phyloP scores from a whole-genome alignment of 148 eudicot species.

The Oxyria digyna region DNA sequence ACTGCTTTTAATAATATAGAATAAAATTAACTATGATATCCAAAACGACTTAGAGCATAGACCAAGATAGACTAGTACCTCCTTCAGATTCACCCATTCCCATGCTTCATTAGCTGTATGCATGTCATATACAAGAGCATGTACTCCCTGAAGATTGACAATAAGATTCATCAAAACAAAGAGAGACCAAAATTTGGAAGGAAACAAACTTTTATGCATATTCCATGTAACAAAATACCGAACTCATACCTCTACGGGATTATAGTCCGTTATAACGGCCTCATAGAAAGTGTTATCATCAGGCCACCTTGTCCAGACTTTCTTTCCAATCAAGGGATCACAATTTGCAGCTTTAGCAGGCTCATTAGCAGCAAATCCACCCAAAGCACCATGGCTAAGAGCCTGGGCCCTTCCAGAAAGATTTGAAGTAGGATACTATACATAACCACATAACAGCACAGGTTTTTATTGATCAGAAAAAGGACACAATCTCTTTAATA shows the following conservation, averaged over 20 bases:
- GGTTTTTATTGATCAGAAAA: background rate
- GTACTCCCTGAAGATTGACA: constrained; percentile 31
- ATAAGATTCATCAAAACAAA: background rate
- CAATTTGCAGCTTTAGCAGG: constrained; percentile 27
- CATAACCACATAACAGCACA: constrained; percentile 11
- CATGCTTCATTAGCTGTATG: constrained; percentile 40
- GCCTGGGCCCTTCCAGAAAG: constrained; percentile 35
- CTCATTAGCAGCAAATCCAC: constrained; percentile 25
- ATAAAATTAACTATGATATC: too few species aligned
- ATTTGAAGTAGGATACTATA: constrained; percentile 37
- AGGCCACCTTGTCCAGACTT: constrained; percentile 62
- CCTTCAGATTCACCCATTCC: constrained; percentile 65
- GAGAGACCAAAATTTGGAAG: background rate
- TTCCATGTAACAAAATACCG: background rate
- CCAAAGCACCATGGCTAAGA: constrained; percentile 21
- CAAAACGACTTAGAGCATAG: background rate
- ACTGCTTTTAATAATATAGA: too few species aligned
- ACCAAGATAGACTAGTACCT: constrained; percentile 19
- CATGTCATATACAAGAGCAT: constrained; percentile 47
- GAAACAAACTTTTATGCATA: background rate
- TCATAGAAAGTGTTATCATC: constrained; percentile 54
- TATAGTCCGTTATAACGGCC: constrained; percentile 44
- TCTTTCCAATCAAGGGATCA: constrained; percentile 43
- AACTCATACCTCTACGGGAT: constrained; percentile 18
- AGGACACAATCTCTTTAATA: background rate